Percentiles rank a stretch among this genome's conserved stretches.
Evolutionary conservation across 1,284 basidiomycete genomes (phyloP).

Genomic region (Ganoderma meredithae): DNA sequence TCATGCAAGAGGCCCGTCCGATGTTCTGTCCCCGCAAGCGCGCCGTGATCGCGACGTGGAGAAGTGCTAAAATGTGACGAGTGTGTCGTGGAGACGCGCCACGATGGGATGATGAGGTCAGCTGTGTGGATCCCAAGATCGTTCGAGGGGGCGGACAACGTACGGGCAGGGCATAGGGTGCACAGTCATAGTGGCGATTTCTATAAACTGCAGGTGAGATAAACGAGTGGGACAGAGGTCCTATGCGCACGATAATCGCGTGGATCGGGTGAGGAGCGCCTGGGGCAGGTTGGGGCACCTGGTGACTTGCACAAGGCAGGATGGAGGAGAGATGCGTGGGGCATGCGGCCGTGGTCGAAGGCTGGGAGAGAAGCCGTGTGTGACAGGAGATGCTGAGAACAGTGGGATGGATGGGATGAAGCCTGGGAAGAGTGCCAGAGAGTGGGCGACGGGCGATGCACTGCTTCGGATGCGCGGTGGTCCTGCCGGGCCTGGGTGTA

Average conservation of each 20-base stretch:
- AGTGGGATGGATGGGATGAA: conserved; percentile 3
- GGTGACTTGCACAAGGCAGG: conserved; percentile 21
- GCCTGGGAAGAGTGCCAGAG: conserved; percentile 19
- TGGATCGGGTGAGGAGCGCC: conserved; percentile 17
- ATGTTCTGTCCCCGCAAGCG: neutral
- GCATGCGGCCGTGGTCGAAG: conserved; percentile 18
- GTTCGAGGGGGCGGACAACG: neutral
- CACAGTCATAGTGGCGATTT: conserved; percentile 22
- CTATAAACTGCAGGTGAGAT: conserved; percentile 17
- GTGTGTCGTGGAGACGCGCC: conserved; percentile 21
- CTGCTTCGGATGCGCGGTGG: conserved; percentile 19
- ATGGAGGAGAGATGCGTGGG: conserved; percentile 23
- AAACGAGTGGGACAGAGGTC: conserved; percentile 4
- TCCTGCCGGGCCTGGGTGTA: conserved; percentile 21
- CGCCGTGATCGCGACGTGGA: conserved; percentile 21
- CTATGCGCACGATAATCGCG: conserved; percentile 31
- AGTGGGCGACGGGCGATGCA: conserved; percentile 24
- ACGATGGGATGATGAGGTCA: conserved; percentile 33
- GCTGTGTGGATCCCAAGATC: conserved; percentile 20
- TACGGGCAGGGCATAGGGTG: conserved; percentile 29
- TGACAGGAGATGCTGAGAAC: conserved; percentile 5
- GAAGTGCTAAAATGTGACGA: neutral
- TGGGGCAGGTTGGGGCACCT: conserved; percentile 11
- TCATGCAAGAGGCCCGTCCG: neutral
- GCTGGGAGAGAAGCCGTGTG: neutral